Percentiles rank a stretch among this genome's conserved stretches.
phyloP scores from a whole-genome alignment of 1,284 basidiomycete genomes.

The Naganishia liquefaciens region DNA sequence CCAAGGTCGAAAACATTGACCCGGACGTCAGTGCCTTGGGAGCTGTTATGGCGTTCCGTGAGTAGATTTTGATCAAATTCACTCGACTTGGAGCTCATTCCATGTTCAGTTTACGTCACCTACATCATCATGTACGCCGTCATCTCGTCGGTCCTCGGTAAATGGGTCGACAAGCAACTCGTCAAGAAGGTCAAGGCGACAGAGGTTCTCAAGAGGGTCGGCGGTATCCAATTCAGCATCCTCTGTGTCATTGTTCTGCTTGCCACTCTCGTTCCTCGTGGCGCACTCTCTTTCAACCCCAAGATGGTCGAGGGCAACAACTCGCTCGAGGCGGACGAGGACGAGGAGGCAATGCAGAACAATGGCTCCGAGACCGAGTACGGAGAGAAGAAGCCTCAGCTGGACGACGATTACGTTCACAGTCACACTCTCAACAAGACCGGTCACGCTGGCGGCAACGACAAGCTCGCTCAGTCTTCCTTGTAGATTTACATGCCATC shows the following conservation, averaged over 20 bases:
- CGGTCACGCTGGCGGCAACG: constrained; percentile 10
- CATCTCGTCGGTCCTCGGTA: constrained; percentile 49
- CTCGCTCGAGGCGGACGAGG: constrained; percentile 23
- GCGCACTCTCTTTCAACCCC: constrained; percentile 50
- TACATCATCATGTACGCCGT: constrained; percentile 48
- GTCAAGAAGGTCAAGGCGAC: constrained; percentile 3
- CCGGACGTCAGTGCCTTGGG: constrained; percentile 50
- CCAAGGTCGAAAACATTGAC: constrained; percentile 45
- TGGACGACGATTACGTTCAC: constrained; percentile 1
- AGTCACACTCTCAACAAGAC: constrained; percentile 11
- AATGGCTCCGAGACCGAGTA: constrained; percentile 12
- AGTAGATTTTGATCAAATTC: constrained; percentile 26
- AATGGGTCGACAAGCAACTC: constrained; percentile 45
- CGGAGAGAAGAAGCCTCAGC: constrained; percentile 2
- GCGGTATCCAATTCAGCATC: constrained; percentile 46
- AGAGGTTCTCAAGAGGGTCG: constrained; percentile 22
- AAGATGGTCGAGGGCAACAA: constrained; percentile 41
- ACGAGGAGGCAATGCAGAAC: not conserved
- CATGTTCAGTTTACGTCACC: constrained; percentile 33
- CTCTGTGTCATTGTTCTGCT: constrained; percentile 47
- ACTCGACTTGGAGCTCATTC: not conserved
- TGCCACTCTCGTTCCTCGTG: constrained; percentile 48
- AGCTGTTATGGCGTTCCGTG: constrained; percentile 50
- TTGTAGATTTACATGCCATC: not conserved
- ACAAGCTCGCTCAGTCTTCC: constrained; percentile 25